Conservation (phyloP, 805 yeast species). For the Saccharomycopsis sp. region DNA sequence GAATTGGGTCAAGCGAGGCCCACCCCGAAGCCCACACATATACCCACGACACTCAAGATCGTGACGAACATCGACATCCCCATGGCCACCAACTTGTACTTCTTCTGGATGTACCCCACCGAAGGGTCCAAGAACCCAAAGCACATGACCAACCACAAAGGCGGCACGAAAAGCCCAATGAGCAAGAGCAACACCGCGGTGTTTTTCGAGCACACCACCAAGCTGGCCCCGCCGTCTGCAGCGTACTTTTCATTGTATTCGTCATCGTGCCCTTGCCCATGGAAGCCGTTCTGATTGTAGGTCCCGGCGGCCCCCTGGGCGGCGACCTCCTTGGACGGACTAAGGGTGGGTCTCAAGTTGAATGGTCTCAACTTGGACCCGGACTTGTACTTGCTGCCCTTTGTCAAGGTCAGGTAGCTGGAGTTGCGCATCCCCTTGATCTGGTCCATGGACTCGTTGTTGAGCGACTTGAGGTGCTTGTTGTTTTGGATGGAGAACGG, state of each 20-base stretch:
- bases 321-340: background rate
- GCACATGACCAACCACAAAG: constrained; percentile 19
- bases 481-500: constrained; percentile 18
- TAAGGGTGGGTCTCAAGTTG: constrained; percentile 13
- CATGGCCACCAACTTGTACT: constrained; percentile 19
- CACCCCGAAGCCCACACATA: constrained; percentile 40
- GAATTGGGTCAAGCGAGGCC: constrained; percentile 28
- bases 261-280: background rate
- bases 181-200: constrained; percentile 13
- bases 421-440: constrained; percentile 7
- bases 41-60: constrained; percentile 29
- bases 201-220: constrained; percentile 9
- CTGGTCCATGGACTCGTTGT: constrained; percentile 10
- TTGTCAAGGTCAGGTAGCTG: constrained; percentile 1
- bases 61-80: constrained; percentile 16
- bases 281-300: background rate
- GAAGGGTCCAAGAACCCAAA: constrained; percentile 20
- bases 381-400: constrained; percentile 4
- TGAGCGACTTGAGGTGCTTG: constrained; percentile 13
- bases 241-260: constrained; percentile 8
- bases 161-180: constrained; percentile 20
- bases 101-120: constrained; percentile 17
- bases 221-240: background rate
- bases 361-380: constrained; percentile 14
- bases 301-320: background rate